Percentiles rank a stretch among this genome's conserved stretches.
phyloP scores from a whole-genome alignment of 1,139 yeast genomes.

The Meyerozyma sp. region DNA sequence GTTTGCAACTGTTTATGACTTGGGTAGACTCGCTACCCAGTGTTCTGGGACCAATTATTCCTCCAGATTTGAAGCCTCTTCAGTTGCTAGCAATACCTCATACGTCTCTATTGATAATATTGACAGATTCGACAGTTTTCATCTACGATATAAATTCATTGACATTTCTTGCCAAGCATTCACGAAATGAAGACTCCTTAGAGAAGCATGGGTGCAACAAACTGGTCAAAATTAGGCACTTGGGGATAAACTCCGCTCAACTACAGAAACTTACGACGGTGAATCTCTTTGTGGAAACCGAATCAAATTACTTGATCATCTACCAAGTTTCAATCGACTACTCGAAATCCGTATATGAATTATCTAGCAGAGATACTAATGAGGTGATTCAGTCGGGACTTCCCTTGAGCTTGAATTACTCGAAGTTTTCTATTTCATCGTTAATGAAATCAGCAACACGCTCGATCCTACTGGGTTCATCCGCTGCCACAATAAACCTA shows the following conservation, averaged over 20 bases:
- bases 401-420: conserved; percentile 25
- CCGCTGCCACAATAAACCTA: conserved; percentile 17
- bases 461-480: conserved; percentile 24
- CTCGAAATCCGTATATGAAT: conserved; percentile 28
- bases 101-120: conserved; percentile 28
- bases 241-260: conserved; percentile 21
- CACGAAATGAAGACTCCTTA: conserved; percentile 26
- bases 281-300: conserved; percentile 33
- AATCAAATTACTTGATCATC: conserved; percentile 25
- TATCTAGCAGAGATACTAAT: conserved; percentile 19
- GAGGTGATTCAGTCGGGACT: conserved; percentile 28
- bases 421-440: conserved; percentile 23
- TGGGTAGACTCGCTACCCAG: conserved; percentile 35
- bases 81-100: conserved; percentile 26
- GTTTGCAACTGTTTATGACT: conserved; percentile 18
- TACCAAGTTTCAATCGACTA: conserved; percentile 30
- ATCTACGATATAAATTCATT: conserved; percentile 27
- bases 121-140: conserved; percentile 24
- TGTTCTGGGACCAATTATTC: conserved; percentile 23
- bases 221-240: conserved; percentile 22
- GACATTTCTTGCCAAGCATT: conserved; percentile 30
- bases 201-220: conserved; percentile 28
- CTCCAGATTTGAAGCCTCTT: conserved; percentile 17
- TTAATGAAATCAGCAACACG: conserved; percentile 34
- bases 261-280: conserved; percentile 22